A percentile compares a stretch with the other conserved stretches of the same genome.
phyloP scores from a whole-genome alignment of 2,329 filamentous ascomycete genomes.

The Ophiognomonia clavigignenti-juglandacearum region DNA sequence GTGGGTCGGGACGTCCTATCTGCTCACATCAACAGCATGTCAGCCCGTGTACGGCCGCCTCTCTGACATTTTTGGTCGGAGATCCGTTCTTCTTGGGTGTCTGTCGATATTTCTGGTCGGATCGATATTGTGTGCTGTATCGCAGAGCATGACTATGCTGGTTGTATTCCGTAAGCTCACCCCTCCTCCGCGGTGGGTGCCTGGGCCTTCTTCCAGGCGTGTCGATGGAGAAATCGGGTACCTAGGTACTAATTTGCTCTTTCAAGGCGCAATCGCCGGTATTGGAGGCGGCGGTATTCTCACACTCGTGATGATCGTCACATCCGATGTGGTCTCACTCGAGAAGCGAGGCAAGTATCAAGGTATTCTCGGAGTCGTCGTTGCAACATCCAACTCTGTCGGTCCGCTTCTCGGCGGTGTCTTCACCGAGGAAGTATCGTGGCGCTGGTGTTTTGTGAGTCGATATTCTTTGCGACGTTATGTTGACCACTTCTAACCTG shows the following conservation, averaged over 20 bases:
- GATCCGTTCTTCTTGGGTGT: conserved; percentile 9
- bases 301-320: conserved; percentile 11
- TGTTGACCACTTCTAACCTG: background rate
- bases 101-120: conserved; percentile 15
- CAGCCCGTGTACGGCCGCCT: conserved; percentile 58
- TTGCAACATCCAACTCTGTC: conserved; percentile 11
- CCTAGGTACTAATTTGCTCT: background rate
- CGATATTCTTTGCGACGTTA: background rate
- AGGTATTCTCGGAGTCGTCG: conserved; percentile 15
- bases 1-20: conserved; percentile 46
- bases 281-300: conserved; percentile 17
- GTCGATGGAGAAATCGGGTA: background rate
- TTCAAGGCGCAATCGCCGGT: conserved; percentile 11
- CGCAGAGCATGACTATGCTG: conserved; percentile 14
- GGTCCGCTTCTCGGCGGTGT: conserved; percentile 12
- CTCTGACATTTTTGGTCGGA: conserved; percentile 56
- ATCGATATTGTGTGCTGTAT: conserved; percentile 15
- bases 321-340: conserved; percentile 16
- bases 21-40: conserved; percentile 55
- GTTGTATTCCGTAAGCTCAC: conserved; percentile 14
- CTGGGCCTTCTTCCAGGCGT: too few species aligned
- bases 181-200: too few species aligned
- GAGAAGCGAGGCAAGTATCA: conserved; percentile 15
- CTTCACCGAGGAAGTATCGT: conserved; percentile 9
- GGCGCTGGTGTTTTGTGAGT: conserved; percentile 13